phyloP scores from a whole-genome alignment of 176 grass and related monocot genomes.

The Triticum monococcum region DNA sequence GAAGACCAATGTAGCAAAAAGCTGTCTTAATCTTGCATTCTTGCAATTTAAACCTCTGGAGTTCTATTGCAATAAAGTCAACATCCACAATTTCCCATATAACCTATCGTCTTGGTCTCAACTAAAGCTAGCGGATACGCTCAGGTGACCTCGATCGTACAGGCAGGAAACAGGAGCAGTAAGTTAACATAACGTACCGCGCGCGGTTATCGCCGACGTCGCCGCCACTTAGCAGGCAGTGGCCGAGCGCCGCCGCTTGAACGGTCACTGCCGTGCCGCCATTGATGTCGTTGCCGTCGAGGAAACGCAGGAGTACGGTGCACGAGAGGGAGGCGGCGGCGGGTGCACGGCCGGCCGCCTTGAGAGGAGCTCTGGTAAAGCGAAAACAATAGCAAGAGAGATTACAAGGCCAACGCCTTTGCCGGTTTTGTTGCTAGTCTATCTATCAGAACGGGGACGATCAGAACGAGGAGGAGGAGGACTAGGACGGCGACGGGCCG shows the following conservation, averaged over 20 bases:
- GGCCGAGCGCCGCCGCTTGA: background rate
- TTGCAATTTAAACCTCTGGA: background rate
- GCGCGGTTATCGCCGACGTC: background rate
- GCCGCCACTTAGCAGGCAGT: background rate
- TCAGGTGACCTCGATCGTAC: background rate
- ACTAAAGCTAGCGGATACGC: background rate
- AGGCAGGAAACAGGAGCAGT: background rate
- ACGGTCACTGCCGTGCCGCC: background rate
- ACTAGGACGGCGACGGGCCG: slow-evolving; percentile 1
- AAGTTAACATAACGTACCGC: background rate
- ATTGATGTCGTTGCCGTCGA: background rate
- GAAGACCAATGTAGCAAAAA: background rate
- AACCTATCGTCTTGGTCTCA: background rate
- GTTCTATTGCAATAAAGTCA: background rate
- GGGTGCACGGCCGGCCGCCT: background rate
- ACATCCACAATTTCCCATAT: background rate
- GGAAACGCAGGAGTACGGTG: background rate
- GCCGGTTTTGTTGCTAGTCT: background rate
- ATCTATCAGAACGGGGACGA: too few relatives aligned
- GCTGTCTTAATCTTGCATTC: background rate
- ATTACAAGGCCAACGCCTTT: background rate
- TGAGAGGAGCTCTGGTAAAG: background rate
- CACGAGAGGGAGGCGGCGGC: background rate
- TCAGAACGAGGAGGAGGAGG: background rate
- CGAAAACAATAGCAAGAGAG: background rate